Evolutionary conservation across 139 green algal genomes (phyloP).

Genomic region (Coelastrella sp.): DNA sequence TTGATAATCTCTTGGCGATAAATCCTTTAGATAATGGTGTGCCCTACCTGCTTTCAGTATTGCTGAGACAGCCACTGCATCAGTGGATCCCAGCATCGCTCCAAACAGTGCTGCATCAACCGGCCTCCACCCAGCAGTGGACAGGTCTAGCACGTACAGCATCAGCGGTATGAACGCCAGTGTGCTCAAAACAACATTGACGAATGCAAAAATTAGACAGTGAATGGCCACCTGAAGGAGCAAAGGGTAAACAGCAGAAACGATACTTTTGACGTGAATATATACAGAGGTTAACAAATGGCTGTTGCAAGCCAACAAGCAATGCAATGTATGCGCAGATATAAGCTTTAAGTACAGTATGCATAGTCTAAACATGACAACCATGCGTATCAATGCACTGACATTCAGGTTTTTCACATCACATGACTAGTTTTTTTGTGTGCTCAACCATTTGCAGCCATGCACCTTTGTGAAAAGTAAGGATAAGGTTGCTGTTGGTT

Average conservation of each 20-base stretch:
- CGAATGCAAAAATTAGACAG: conserved; percentile 68
- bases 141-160: conserved; percentile 62
- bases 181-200: conserved; percentile 61
- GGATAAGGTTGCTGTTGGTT: too few relatives aligned
- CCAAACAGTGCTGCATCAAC: conserved; percentile 70
- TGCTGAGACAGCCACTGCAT: conserved; percentile 71
- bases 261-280: background rate
- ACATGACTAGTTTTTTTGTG: too few relatives aligned
- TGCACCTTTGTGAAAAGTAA: too few relatives aligned
- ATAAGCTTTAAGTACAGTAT: too few relatives aligned
- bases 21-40: background rate
- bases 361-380: too few relatives aligned
- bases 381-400: too few relatives aligned
- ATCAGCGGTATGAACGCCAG: conserved; percentile 64
- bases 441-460: too few relatives aligned
- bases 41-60: conserved; percentile 59
- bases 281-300: background rate
- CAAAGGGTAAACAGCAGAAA: background rate
- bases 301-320: background rate
- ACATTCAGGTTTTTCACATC: too few relatives aligned
- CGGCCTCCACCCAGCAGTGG: conserved; percentile 61
- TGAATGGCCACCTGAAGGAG: conserved; percentile 43
- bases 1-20: too few relatives aligned
- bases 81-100: conserved; percentile 70
- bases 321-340: too few relatives aligned